Base-by-base conservation (phyloP, 441 rosid species). In the Pelargonium australe region DNA sequence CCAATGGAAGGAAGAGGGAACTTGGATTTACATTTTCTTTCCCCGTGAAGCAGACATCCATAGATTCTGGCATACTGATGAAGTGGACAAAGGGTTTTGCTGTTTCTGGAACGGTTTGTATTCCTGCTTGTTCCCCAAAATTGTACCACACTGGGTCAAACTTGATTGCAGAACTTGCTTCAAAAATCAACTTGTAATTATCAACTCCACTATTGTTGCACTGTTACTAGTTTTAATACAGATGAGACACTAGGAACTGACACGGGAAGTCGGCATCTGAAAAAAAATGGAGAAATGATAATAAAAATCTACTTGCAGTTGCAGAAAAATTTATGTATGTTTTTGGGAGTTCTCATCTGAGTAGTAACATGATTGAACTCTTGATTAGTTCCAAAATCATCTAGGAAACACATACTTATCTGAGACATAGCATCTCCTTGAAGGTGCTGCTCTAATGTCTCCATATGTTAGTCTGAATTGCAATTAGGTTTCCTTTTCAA, bases 81-180 rank as follows among this genome's bases (percentile, higher is more conserved):
- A 86, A 87, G 70, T 93, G 98, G 97, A 90, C 97, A 41, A 90
- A 93, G 75, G 96, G 96, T 14, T 93, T 93, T 73, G 73, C 88
- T 7, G 97, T 90, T 73, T 86, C 96, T 28, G 97, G 97, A 75
- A 87, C 96, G 86, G 98, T 90, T 73, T 19, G 95, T 81, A 12
- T 47, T 44, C 65, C 17, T 62, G 17, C 63, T 5, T 40, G 20
- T 64, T 7, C 37, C 13, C 45, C 58, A 13, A 4, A n/a, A 51
- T 51, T 51, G 19, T 43, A 6, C 20, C 60, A 5, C 17, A 5
- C 60, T 53, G 12, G 0, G 47, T 10, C 60, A 6, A 53, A 53
- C 23, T 0, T 53, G 8, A 16, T 16, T 55, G 20, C 17, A 14
- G 23, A 55, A 8, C 20, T 55, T 55, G 23, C 23, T 55, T 55